phyloP scores from a whole-genome alignment of 2,329 filamentous ascomycete genomes.

The Juglanconis juglandina region DNA sequence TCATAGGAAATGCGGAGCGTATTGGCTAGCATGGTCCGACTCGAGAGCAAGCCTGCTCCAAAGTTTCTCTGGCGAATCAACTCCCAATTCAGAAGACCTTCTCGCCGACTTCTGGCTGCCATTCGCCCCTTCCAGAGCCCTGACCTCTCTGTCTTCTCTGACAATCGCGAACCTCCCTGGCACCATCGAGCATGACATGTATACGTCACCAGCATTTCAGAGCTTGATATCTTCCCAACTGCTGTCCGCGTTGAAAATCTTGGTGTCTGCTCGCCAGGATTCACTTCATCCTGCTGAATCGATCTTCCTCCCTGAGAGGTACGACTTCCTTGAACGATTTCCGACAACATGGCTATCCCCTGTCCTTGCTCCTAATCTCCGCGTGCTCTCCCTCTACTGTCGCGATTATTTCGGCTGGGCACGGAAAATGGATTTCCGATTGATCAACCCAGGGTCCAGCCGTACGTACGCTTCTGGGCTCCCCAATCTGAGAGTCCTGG shows the following conservation, averaged over 20 bases:
- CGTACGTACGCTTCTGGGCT: conserved; percentile 23
- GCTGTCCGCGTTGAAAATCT: neutral
- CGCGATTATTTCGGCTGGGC: conserved; percentile 37
- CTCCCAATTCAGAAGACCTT: neutral
- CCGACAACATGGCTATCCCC: conserved; percentile 23
- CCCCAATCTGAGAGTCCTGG: conserved; percentile 36
- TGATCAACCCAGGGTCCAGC: conserved; percentile 3
- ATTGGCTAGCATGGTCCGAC: neutral
- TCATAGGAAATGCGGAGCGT: neutral
- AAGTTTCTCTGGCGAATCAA: neutral
- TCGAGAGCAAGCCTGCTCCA: neutral
- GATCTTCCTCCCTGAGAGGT: conserved; percentile 7
- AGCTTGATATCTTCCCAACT: neutral
- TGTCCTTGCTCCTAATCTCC: conserved; percentile 21
- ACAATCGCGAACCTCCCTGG: conserved; percentile 9
- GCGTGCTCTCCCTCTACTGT: conserved; percentile 37
- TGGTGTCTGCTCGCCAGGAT: neutral
- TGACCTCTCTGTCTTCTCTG: neutral
- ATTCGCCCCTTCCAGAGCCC: neutral
- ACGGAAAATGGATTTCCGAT: conserved; percentile 34
- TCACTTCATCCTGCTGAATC: neutral
- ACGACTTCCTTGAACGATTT: conserved; percentile 22
- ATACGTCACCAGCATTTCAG: neutral
- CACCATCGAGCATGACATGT: neutral
- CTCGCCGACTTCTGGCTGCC: neutral